Base-by-base conservation (phyloP, 2,329 filamentous ascomycete genomes). In the Botrytis hyacinthi region DNA sequence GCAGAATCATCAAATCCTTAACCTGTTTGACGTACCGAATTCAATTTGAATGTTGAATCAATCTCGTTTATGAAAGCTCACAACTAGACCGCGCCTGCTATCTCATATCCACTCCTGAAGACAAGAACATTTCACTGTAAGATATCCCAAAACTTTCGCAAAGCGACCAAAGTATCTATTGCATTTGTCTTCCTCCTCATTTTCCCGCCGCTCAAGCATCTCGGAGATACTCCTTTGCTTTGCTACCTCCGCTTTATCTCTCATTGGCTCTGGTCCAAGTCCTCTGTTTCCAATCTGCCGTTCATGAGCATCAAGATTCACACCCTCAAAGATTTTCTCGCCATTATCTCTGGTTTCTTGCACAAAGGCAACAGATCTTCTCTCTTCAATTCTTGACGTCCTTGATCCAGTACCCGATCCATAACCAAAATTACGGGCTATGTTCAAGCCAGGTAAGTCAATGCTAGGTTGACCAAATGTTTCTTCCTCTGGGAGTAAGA, bases 381-480 rank as follows among this genome's bases (percentile, higher is more conserved):
- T 51, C 70, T 67, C 37, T 42, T 65, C 61, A 4, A 72, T 72
- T 26, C 60, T 65, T 29, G 62, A 66, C 14, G n/a, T 46, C 40
- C 54, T 61, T 20, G 29, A n/a, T 22, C 54, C 57, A n/a, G 14
- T 7, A 42, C 68, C 7, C 29, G 20, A 60, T 8, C 40, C 68
- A 61, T 26, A 29, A 3, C 29, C 68, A n/a, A 62, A 62, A 37
- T 72, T 48, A 37, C 70, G 18, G 5, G 35, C n/a, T 8, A 54
- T 67, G 1, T 35, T 42, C 29, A 67, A 67, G 26, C 70, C 70
- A 14, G 70, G 70, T 44, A 72, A 35, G 10, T 72, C 46, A n/a
- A 72, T 72, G 22, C 61, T 72, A 7, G 61, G 61, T 14, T 72
- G 70, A 32, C 70, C 70, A 42, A 72, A 72, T 8, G 46, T 51